Percentiles rank a stretch among this genome's conserved stretches.
phyloP scores from a whole-genome alignment of 441 rosid species.

The California macrophylla region DNA sequence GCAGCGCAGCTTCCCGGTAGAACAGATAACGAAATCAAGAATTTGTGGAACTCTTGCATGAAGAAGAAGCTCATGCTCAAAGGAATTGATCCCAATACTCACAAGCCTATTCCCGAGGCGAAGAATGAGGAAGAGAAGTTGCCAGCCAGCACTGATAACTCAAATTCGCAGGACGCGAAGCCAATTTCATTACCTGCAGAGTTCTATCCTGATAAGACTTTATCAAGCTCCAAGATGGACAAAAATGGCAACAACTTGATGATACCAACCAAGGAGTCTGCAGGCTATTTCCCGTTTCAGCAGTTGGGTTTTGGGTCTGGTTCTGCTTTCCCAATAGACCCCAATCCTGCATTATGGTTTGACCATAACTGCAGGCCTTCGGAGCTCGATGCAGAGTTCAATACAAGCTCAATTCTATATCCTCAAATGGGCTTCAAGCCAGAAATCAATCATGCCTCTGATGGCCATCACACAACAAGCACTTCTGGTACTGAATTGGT shows the following conservation, averaged over 20 bases:
- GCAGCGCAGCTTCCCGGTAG: conserved; percentile 68
- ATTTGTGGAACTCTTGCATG: conserved; percentile 69
- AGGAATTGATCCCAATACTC: conserved; percentile 75
- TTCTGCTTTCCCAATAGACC: conserved; percentile 20
- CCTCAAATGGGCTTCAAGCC: neutral
- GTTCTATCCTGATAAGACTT: too few species aligned
- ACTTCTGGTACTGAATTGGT: conserved; percentile 17
- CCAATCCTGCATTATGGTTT: conserved; percentile 23
- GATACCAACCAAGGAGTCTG: conserved; percentile 30
- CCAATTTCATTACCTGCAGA: too few species aligned
- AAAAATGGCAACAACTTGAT: neutral
- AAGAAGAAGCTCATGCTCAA: conserved; percentile 66
- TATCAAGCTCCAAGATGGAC: too few species aligned
- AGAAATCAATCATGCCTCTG: too few species aligned
- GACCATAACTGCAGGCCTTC: conserved; percentile 16
- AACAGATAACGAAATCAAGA: conserved; percentile 76
- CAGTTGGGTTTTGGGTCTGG: conserved; percentile 34
- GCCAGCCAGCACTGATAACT: conserved; percentile 9
- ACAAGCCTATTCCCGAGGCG: conserved; percentile 45
- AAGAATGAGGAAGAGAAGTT: conserved; percentile 27
- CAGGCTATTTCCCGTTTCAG: conserved; percentile 39
- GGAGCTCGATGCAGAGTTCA: conserved; percentile 8
- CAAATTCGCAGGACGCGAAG: neutral
- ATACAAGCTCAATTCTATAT: neutral
- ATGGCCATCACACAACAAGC: neutral